phyloP scores from a whole-genome alignment of 768 basidiomycete species.

The Nidularia sp. region DNA sequence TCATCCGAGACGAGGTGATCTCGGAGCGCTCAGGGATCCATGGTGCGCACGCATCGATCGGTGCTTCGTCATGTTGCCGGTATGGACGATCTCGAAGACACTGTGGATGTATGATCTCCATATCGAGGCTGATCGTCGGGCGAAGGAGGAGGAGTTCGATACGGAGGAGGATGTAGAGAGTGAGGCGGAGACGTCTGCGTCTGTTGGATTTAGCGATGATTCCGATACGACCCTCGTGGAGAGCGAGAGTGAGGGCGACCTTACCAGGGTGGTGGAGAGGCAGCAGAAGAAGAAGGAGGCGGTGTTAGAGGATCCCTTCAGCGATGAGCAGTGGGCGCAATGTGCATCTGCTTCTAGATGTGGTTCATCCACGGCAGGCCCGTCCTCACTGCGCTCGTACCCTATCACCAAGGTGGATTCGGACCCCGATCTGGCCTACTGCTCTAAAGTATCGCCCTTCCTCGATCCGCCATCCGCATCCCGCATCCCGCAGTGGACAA shows the following conservation, averaged over 20 bases:
- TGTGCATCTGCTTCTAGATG: too few species aligned
- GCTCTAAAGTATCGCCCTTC: neutral
- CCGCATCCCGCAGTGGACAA: constrained; percentile 30
- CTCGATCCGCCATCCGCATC: constrained; percentile 4
- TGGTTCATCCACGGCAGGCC: neutral
- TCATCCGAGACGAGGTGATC: constrained; percentile 63
- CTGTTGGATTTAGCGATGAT: constrained; percentile 37
- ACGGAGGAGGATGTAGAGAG: constrained; percentile 19
- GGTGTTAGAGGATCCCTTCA: constrained; percentile 7
- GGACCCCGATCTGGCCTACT: neutral
- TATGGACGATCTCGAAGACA: constrained; percentile 66
- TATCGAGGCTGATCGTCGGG: constrained; percentile 12
- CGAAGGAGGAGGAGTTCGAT: constrained; percentile 1
- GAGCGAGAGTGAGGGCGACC: constrained; percentile 36
- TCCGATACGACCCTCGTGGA: constrained; percentile 58
- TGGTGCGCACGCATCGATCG: constrained; percentile 55
- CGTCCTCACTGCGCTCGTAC: neutral
- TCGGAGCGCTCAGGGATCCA: constrained; percentile 54
- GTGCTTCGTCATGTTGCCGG: constrained; percentile 48
- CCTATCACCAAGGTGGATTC: neutral
- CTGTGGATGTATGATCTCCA: constrained; percentile 63
- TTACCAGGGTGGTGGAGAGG: neutral
- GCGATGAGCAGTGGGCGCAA: constrained; percentile 2
- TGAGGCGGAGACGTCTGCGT: constrained; percentile 27
- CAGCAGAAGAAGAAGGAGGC: neutral